Conservation (phyloP, 768 basidiomycete genomes). For the Amanita jacksonii region DNA sequence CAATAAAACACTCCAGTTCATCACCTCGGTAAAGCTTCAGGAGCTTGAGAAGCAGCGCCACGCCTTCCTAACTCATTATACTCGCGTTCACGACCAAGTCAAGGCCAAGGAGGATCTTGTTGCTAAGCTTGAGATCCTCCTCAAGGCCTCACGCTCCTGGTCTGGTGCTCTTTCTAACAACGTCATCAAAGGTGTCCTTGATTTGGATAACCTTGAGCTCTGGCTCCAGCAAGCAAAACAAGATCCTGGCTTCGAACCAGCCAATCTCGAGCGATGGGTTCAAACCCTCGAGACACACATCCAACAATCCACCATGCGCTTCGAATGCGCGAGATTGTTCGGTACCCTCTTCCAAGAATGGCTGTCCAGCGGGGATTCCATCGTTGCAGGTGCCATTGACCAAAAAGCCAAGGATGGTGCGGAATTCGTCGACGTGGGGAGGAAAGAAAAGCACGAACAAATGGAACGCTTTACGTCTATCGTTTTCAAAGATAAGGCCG, state of each 20-base stretch:
- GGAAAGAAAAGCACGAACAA: slow-evolving; percentile 34
- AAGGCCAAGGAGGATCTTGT: slow-evolving; percentile 16
- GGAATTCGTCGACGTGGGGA: slow-evolving; percentile 25
- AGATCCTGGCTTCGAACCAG: slow-evolving; percentile 29
- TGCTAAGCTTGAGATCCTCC: slow-evolving; percentile 25
- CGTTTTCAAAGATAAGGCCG: slow-evolving; percentile 27
- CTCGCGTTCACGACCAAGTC: slow-evolving; percentile 21
- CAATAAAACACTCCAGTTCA: slow-evolving; percentile 31
- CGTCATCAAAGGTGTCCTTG: slow-evolving; percentile 17
- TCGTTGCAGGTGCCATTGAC: slow-evolving; percentile 14
- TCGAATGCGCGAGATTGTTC: slow-evolving; percentile 32
- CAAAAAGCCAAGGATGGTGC: not conserved
- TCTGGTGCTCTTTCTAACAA: slow-evolving; percentile 21
- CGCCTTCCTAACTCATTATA: slow-evolving; percentile 23
- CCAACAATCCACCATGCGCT: slow-evolving; percentile 24
- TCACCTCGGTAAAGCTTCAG: slow-evolving; percentile 33
- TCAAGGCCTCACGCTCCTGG: slow-evolving; percentile 26
- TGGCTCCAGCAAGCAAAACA: slow-evolving; percentile 32
- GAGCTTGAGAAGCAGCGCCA: slow-evolving; percentile 32
- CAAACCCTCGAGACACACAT: slow-evolving; percentile 31
- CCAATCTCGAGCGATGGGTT: slow-evolving; percentile 27
- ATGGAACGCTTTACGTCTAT: slow-evolving; percentile 28
- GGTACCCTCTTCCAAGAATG: slow-evolving; percentile 35
- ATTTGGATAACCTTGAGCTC: slow-evolving; percentile 18
- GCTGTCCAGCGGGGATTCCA: slow-evolving; percentile 32